Evolutionary conservation across 352 stramenopile genomes (phyloP).

Genomic region (Globisporangium uncinulatum): DNA sequence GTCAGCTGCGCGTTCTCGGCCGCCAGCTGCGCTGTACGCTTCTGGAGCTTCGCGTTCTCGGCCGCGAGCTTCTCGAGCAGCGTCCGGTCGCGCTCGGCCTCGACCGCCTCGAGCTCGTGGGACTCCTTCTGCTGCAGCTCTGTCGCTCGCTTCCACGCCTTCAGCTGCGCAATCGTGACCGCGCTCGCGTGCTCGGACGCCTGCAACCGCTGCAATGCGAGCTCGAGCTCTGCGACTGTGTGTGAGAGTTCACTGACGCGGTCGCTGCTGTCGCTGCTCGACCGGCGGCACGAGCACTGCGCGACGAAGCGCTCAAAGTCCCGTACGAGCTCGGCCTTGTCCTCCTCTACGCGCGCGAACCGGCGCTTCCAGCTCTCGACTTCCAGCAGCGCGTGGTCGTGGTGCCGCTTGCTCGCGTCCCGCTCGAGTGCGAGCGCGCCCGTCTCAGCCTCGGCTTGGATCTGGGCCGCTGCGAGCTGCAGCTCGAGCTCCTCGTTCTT

Average conservation of each 20-base stretch:
- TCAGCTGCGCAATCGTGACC: constrained; percentile 32
- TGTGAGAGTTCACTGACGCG: constrained; percentile 23
- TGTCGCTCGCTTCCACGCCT: constrained; percentile 39
- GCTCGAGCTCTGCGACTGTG: constrained; percentile 31
- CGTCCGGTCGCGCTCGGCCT: constrained; percentile 33
- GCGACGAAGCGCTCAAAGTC: constrained; percentile 52
- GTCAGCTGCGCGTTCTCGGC: constrained; percentile 19
- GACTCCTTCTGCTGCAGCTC: constrained; percentile 39
- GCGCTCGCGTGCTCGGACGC: constrained; percentile 26
- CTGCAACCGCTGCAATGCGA: constrained; percentile 29
- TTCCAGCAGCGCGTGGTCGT: constrained; percentile 56
- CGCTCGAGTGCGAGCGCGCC: constrained; percentile 59
- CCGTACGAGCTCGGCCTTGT: constrained; percentile 46
- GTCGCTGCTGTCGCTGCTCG: constrained; percentile 9
- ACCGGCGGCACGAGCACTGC: constrained; percentile 29
- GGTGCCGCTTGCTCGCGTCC: constrained; percentile 51
- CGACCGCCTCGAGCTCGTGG: constrained; percentile 26
- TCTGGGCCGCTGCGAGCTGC: constrained; percentile 60
- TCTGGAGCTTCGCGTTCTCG: constrained; percentile 24
- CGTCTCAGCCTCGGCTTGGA: constrained; percentile 61
- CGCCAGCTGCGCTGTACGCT: constrained; percentile 20
- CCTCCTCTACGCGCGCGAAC: constrained; percentile 51
- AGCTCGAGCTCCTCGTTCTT: constrained; percentile 73
- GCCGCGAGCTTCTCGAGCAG: constrained; percentile 39
- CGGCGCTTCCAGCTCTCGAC: constrained; percentile 67